Conservation (phyloP, 148 eudicot genomes). For the Rhododendron molle region DNA sequence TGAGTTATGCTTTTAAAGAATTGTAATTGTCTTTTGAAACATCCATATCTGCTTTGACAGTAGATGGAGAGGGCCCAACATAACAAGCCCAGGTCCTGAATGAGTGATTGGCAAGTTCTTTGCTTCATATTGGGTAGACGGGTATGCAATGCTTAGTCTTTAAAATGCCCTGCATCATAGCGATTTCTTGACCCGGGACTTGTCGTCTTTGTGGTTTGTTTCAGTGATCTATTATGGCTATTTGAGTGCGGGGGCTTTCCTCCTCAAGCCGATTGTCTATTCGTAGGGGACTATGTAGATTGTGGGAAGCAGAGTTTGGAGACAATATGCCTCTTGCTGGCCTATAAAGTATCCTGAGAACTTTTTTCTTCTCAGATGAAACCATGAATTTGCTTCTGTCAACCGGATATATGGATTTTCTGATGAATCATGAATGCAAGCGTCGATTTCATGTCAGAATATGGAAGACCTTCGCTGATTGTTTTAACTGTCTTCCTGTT, state of each 20-base stretch:
- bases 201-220: background rate
- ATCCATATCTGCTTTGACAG: background rate
- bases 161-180: background rate
- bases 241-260: conserved; percentile 24
- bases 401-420: conserved; percentile 20
- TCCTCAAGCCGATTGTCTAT: conserved; percentile 20
- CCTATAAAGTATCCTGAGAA: conserved; percentile 5
- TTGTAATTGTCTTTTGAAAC: background rate
- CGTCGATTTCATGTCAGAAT: conserved; percentile 20
- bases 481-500: conserved; percentile 25
- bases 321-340: conserved; percentile 22
- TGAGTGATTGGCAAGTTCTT: background rate
- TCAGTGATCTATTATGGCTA: conserved; percentile 17
- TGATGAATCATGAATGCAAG: conserved; percentile 13
- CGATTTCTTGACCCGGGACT: background rate
- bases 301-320: conserved; percentile 11
- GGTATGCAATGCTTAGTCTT: background rate
- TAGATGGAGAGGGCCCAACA: background rate
- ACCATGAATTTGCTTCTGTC: conserved; percentile 13
- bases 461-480: conserved; percentile 21
- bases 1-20: background rate
- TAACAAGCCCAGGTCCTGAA: background rate
- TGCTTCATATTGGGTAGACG: background rate
- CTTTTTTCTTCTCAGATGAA: too few relatives aligned
- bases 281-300: conserved; percentile 12